phyloP scores from a whole-genome alignment of 2,329 filamentous ascomycete genomes.

The Aaosphaeria pasadenensis region DNA sequence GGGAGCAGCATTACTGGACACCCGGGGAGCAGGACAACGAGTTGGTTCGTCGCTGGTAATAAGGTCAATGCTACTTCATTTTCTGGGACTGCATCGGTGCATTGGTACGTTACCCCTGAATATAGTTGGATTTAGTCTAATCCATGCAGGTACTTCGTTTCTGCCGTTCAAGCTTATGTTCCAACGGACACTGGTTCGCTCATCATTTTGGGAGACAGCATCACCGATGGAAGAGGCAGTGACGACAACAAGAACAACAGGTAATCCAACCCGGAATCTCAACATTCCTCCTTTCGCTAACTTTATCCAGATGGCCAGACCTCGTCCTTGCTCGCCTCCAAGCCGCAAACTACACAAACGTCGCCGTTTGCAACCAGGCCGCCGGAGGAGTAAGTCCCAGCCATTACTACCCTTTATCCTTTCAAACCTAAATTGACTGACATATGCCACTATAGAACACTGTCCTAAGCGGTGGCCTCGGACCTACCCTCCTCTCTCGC shows the following conservation, averaged over 20 bases:
- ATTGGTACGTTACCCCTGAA: constrained; percentile 31
- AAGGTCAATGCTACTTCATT: constrained; percentile 48
- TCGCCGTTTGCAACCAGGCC: constrained; percentile 45
- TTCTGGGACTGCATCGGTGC: constrained; percentile 37
- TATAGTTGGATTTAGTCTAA: not conserved
- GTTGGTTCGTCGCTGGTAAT: constrained; percentile 57
- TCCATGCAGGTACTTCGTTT: constrained; percentile 57
- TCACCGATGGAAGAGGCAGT: constrained; percentile 61
- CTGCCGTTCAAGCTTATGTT: constrained; percentile 52
- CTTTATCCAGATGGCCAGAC: constrained; percentile 36
- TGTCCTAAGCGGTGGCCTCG: constrained; percentile 57
- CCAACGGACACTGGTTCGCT: constrained; percentile 44
- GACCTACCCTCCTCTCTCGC: constrained; percentile 57
- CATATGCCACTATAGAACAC: constrained; percentile 42
- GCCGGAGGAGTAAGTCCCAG: not conserved
- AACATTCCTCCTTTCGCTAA: not conserved
- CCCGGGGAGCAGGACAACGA: constrained; percentile 62
- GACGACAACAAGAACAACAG: constrained; percentile 58
- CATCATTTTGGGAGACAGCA: constrained; percentile 59
- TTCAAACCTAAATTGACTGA: too few relatives aligned
- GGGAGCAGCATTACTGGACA: constrained; percentile 59
- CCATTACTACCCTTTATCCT: too few relatives aligned
- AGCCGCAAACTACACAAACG: constrained; percentile 38
- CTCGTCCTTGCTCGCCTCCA: constrained; percentile 44
- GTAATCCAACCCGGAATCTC: constrained; percentile 11